phyloP scores from a whole-genome alignment of 139 green algal genomes.

The Chlorella ohadii region DNA sequence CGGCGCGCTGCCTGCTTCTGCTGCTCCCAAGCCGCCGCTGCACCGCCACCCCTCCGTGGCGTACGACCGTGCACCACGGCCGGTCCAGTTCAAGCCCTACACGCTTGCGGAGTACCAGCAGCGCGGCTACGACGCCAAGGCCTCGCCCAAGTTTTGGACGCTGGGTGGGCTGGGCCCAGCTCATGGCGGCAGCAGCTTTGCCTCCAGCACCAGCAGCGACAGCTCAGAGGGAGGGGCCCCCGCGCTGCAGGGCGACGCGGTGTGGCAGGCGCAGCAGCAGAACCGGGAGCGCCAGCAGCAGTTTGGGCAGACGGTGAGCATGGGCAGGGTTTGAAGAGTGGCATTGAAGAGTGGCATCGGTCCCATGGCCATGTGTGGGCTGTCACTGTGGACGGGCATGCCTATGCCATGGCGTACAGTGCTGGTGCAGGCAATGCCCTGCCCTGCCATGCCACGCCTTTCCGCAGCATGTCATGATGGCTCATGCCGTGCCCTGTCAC shows the following conservation, averaged over 20 bases:
- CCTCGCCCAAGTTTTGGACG: slow-evolving; percentile 66
- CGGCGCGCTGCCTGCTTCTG: not conserved
- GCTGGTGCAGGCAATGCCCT: too few species aligned
- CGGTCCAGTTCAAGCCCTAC: slow-evolving; percentile 45
- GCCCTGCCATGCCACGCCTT: not conserved
- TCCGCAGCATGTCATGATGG: too few species aligned
- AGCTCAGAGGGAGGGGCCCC: too few species aligned
- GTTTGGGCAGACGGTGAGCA: slow-evolving; percentile 45
- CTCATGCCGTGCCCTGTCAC: not conserved
- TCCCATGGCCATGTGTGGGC: not conserved
- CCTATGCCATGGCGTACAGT: not conserved
- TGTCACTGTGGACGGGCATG: not conserved
- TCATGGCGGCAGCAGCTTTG: slow-evolving; percentile 35
- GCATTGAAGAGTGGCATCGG: too few species aligned
- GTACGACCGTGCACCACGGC: slow-evolving; percentile 40
- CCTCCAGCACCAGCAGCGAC: too few species aligned
- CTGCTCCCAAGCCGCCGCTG: not conserved
- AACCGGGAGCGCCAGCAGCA: slow-evolving; percentile 63
- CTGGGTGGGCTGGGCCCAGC: slow-evolving; percentile 76
- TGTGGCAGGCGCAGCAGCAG: slow-evolving; percentile 47
- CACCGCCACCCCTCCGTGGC: slow-evolving; percentile 1
- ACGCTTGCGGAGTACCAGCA: slow-evolving; percentile 40
- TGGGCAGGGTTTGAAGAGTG: too few species aligned
- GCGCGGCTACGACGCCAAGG: slow-evolving; percentile 67
- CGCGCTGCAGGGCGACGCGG: slow-evolving; percentile 49